Evolutionary conservation across 352 stramenopile species (phyloP).

Genomic region (Phytophthora syringae): DNA sequence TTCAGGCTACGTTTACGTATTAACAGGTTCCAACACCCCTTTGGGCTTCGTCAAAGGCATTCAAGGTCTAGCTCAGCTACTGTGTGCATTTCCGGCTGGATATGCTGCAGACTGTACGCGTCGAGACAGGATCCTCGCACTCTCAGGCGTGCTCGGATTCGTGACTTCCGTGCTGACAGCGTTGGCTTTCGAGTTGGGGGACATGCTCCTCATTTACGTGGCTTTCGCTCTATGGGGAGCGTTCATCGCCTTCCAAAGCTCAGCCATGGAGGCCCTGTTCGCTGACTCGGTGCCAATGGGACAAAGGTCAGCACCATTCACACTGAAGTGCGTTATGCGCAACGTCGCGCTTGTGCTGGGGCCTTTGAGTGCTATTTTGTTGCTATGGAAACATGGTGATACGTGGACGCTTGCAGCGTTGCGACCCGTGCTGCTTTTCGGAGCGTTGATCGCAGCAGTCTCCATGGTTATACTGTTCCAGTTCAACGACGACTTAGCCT

Average conservation of each 20-base stretch:
- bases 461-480: constrained; percentile 72
- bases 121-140: constrained; percentile 56
- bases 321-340: constrained; percentile 67
- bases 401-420: constrained; percentile 74
- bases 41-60: constrained; percentile 54
- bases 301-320: constrained; percentile 80
- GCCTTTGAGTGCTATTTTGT: constrained; percentile 59
- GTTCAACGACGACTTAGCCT: constrained; percentile 83
- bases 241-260: constrained; percentile 80
- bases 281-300: constrained; percentile 80
- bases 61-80: constrained; percentile 59
- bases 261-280: constrained; percentile 83
- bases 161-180: constrained; percentile 46
- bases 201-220: constrained; percentile 61
- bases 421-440: constrained; percentile 70
- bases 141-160: constrained; percentile 49
- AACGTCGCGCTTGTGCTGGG: constrained; percentile 61
- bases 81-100: constrained; percentile 60
- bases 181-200: constrained; percentile 49
- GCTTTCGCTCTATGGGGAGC: constrained; percentile 80
- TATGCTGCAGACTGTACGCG: constrained; percentile 60
- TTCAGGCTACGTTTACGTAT: constrained; percentile 62
- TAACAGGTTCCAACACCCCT: constrained; percentile 57
- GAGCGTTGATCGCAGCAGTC: constrained; percentile 61
- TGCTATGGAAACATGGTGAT: constrained; percentile 81